Evolutionary conservation across 1,284 basidiomycete species (phyloP).

Genomic region (Tremellales sp.): DNA sequence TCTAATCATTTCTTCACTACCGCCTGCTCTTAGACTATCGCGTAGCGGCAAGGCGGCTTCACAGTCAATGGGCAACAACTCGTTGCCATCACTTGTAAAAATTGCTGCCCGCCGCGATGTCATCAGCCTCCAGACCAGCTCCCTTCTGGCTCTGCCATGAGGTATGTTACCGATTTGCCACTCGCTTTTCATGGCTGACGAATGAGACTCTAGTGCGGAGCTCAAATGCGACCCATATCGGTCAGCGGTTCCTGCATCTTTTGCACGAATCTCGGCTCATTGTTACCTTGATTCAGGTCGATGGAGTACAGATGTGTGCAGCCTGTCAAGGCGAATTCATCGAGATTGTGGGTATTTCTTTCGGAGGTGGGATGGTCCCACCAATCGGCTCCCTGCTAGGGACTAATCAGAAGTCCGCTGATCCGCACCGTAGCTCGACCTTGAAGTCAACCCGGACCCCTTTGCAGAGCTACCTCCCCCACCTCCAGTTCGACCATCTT

Average conservation of each 20-base stretch:
- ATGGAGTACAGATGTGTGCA: conserved; percentile 36
- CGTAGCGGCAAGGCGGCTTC: too few species aligned
- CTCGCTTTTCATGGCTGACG: conserved; percentile 6
- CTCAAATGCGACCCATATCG: conserved; percentile 40
- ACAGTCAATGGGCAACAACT: too few species aligned
- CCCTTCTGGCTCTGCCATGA: conserved; percentile 46
- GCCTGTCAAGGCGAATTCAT: conserved; percentile 44
- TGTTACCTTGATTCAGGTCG: conserved; percentile 14
- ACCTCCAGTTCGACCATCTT: conserved; percentile 34
- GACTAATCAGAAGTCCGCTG: not conserved
- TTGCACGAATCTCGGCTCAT: not conserved
- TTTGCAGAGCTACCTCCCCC: conserved; percentile 37
- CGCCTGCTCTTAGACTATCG: too few species aligned
- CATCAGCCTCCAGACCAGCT: conserved; percentile 8
- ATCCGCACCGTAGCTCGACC: conserved; percentile 29
- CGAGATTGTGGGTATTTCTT: conserved; percentile 34
- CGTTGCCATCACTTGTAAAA: too few species aligned
- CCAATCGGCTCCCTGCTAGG: not conserved
- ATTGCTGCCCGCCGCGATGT: conserved; percentile 27
- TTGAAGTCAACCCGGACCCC: conserved; percentile 42
- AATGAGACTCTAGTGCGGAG: conserved; percentile 30
- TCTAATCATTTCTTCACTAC: too few species aligned
- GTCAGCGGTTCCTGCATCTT: conserved; percentile 13
- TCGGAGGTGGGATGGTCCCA: not conserved
- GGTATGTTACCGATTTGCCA: conserved; percentile 15